Base-by-base conservation (phyloP, 768 basidiomycete species). In the Omphalotus guepiniiformis region DNA sequence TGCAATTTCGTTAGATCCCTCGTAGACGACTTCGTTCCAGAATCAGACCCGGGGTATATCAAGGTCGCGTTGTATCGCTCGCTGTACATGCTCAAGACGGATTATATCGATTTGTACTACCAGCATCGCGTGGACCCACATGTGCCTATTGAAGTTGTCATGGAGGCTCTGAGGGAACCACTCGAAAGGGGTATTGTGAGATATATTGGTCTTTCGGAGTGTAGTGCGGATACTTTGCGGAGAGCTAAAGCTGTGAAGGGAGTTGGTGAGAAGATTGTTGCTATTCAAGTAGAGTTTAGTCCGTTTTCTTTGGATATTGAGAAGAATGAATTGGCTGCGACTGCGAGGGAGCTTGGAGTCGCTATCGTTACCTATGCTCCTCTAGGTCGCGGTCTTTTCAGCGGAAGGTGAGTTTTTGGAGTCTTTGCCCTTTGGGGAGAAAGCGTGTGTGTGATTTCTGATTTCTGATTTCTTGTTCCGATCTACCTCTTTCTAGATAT, bases 291-390 rank as follows among this genome's bases (percentile, higher is more conserved):
- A 26, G 69, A 72, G 32, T 72, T 69, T 44, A 65, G 62, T 0
- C 58, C 66, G 4, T 68, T 68, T 48, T 62, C 38, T 37, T 42
- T 52, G 11, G 51, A 50, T 19, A 54, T 54, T 13, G 69, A 71
- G 48, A 59, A 60, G 42, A 60, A 66, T 39, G 39, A 41, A 1
- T 53, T 72, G 0, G 43, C 65, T 21, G 42, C 50, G 23, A 64
- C 70, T 0, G 58, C 62, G 3, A 53, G 63, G 26, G 71, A 72
- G 47, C 50, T 71, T 4, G 65, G 66, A 9, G 61, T 67, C 42
- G 62, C 63, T 43, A 62, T 71, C 36, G 56, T 73, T 11, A 63
- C 68, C 0, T 74, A 70, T 38, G 62, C 63, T 3, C 72, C 71
- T 0, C 57, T 73, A 19, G 70, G 71, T 15, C 59, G 68, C 36